Conservation (phyloP, 2,329 filamentous ascomycete species). For the Aspergillus amoenus region DNA sequence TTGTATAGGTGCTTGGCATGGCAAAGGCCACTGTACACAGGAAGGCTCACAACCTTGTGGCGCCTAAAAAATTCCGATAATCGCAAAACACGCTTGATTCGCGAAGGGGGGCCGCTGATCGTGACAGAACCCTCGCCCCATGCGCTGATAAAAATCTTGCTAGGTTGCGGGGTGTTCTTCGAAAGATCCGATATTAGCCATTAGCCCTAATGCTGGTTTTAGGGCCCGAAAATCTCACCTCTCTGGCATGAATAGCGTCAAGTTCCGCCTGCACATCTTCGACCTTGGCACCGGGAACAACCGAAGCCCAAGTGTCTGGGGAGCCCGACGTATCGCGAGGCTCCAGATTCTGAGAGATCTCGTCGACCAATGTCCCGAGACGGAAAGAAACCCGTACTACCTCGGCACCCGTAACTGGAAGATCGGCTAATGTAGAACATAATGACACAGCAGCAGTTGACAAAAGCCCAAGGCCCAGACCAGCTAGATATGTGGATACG, state of each 20-base stretch:
- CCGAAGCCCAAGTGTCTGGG: constrained; percentile 27
- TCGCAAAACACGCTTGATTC: constrained; percentile 23
- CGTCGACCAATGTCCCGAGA: constrained; percentile 46
- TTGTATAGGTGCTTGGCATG: constrained; percentile 51
- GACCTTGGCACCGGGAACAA: constrained; percentile 20
- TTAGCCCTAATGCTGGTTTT: background rate
- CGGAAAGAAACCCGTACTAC: constrained; percentile 49
- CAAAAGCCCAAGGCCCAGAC: constrained; percentile 49
- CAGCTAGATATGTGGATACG: constrained; percentile 21
- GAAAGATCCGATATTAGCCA: background rate
- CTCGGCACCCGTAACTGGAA: constrained; percentile 43
- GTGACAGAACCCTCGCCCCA: constrained; percentile 20
- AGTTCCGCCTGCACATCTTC: constrained; percentile 26
- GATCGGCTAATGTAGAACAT: constrained; percentile 37
- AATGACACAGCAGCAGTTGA: constrained; percentile 45
- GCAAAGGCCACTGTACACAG: constrained; percentile 30
- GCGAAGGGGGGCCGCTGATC: constrained; percentile 27
- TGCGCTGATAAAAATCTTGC: constrained; percentile 26
- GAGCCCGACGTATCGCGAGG: constrained; percentile 25
- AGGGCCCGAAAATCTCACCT: constrained; percentile 5
- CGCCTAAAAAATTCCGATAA: constrained; percentile 22
- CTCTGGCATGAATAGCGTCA: constrained; percentile 16
- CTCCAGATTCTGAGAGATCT: constrained; percentile 46
- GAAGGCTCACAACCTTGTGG: constrained; percentile 21
- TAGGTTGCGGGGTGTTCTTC: constrained; percentile 16